phyloP scores from a whole-genome alignment of 306 rosid species.

The Lathyrus tuberosus region DNA sequence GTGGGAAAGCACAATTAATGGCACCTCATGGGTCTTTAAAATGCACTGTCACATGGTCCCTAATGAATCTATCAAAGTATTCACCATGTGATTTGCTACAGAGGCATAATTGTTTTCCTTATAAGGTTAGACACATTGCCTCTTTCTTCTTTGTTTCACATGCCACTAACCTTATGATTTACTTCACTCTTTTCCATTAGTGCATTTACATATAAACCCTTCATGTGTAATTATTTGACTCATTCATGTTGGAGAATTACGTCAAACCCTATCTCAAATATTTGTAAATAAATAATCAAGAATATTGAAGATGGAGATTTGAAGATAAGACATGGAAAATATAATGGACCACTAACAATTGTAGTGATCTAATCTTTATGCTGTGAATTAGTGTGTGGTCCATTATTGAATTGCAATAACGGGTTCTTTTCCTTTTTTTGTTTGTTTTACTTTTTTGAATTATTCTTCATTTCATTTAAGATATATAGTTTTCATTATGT shows the following conservation, averaged over 20 bases:
- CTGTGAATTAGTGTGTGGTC: constrained; percentile 72
- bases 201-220: constrained; percentile 5
- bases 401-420: constrained; percentile 48
- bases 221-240: not conserved
- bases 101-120: constrained; percentile 41
- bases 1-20: constrained; percentile 39
- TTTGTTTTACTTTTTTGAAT: not conserved
- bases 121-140: constrained; percentile 45
- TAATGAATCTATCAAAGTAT: constrained; percentile 42
- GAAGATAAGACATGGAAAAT: constrained; percentile 39
- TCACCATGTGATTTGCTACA: constrained; percentile 46
- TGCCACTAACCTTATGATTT: constrained; percentile 29
- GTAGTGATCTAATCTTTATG: constrained; percentile 59
- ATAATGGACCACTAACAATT: constrained; percentile 60
- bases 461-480: not conserved
- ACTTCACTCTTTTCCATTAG: constrained; percentile 2
- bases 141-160: constrained; percentile 41
- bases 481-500: not conserved
- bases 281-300: constrained; percentile 34
- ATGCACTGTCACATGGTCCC: constrained; percentile 44
- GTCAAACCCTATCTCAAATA: constrained; percentile 23
- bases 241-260: not conserved
- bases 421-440: constrained; percentile 30
- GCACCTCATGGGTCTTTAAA: constrained; percentile 33
- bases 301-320: constrained; percentile 50